Evolutionary conservation across 2,329 filamentous ascomycete genomes (phyloP).

Genomic region (Microdochium bolleyi): DNA sequence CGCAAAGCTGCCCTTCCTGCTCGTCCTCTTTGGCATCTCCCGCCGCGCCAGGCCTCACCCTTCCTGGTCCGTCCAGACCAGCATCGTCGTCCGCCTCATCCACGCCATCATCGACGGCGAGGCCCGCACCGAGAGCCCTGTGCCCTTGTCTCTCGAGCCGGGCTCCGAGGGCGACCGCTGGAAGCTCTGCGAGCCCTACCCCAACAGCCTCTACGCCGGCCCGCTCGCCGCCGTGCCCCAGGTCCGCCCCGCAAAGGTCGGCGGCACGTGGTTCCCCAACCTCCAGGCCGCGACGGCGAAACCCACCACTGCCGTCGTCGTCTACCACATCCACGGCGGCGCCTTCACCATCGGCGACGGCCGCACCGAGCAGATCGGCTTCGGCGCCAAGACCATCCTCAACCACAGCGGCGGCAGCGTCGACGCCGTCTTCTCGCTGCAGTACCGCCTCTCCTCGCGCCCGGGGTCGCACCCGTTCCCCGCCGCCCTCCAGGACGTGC

Average conservation of each 20-base stretch:
- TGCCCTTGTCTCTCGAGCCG: neutral
- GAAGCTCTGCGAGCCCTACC: neutral
- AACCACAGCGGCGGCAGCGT: slow-evolving; percentile 23
- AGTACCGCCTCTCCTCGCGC: slow-evolving; percentile 38
- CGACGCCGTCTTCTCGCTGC: slow-evolving; percentile 31
- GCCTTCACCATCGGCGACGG: slow-evolving; percentile 36
- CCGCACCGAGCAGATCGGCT: slow-evolving; percentile 18
- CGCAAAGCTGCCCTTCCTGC: neutral
- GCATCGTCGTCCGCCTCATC: neutral
- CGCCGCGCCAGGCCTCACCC: neutral
- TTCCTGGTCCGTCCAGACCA: neutral
- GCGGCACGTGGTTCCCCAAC: slow-evolving; percentile 14
- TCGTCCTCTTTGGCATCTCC: neutral
- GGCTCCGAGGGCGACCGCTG: neutral
- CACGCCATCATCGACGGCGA: neutral
- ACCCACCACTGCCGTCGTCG: slow-evolving; percentile 13
- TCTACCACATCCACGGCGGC: slow-evolving; percentile 41
- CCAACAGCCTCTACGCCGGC: neutral
- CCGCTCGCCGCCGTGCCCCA: neutral
- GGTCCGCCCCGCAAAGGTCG: slow-evolving; percentile 6
- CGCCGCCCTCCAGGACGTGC: slow-evolving; percentile 38
- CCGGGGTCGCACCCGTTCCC: slow-evolving; percentile 33
- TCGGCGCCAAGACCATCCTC: slow-evolving; percentile 22
- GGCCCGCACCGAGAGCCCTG: neutral
- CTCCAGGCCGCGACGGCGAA: neutral